Evolutionary conservation across 495 filamentous ascomycete species (phyloP).

Genomic region (Trichoderma virens): DNA sequence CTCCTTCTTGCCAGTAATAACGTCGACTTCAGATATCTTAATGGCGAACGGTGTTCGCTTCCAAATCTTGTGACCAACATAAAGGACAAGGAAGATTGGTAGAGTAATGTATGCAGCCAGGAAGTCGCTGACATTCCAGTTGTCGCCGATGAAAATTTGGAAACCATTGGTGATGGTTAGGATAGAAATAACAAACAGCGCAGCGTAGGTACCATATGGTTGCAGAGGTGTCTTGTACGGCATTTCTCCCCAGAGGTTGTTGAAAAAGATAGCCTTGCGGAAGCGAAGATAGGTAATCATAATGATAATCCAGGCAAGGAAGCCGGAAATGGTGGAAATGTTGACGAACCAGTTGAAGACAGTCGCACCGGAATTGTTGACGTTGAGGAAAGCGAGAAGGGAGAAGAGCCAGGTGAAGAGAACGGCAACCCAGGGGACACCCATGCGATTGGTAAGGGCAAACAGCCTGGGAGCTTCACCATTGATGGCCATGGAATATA

Average conservation of each 20-base stretch:
- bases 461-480: conserved; percentile 58
- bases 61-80: conserved; percentile 33
- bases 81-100: conserved; percentile 34
- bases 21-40: conserved; percentile 30
- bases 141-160: conserved; percentile 30
- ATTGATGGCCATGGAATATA: conserved; percentile 58
- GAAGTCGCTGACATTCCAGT: conserved; percentile 32
- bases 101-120: conserved; percentile 43
- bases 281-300: conserved; percentile 42
- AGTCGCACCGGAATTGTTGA: conserved; percentile 41
- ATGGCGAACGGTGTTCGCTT: conserved; percentile 25
- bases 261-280: conserved; percentile 31
- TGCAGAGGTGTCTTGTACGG: conserved; percentile 34
- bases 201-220: conserved; percentile 33
- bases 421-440: conserved; percentile 58
- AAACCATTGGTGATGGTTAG: conserved; percentile 44
- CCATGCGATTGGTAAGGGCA: conserved; percentile 40
- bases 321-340: conserved; percentile 41
- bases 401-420: conserved; percentile 45
- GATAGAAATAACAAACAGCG: conserved; percentile 28
- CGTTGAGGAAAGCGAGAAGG: conserved; percentile 57
- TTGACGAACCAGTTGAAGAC: conserved; percentile 57
- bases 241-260: conserved; percentile 28
- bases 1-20: conserved; percentile 45
- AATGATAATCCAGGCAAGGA: conserved; percentile 43